Base-by-base conservation (phyloP, 169 alveolate species). In the Eimeria necatrix region DNA sequence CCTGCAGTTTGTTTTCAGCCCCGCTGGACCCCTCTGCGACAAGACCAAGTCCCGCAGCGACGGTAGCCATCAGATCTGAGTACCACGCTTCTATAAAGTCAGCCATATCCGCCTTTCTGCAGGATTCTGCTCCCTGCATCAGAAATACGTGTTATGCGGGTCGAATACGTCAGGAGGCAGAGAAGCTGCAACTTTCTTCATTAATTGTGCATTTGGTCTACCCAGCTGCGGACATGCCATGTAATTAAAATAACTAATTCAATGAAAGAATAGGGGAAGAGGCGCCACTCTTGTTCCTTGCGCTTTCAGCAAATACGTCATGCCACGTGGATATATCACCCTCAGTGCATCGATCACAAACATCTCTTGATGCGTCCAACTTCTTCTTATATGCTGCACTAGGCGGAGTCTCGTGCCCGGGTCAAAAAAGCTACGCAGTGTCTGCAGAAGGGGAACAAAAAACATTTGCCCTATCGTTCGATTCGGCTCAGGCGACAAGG, bases 31-130 rank as follows among this genome's bases (percentile, higher is more conserved):
- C 18, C 49, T 80, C 71, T 49, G 70, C 18, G 26, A 9, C 20
- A 9, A 3, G 48, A 4, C 71, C 14, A 18, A 80, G 61, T 80
- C 88, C 88, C 20, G 18, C 88, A 3, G 88, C 88, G 48, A 68
- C 88, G 12, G 88, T 80, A 14, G 61, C 88, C 49, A 80, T 61
- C 61, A 80, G 70, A 48, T 80, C 88, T 10, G 88, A 49, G 48
- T 80, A 80, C 88, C 88, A 80, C 70, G 88, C 61, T 22, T 80
- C 88, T 20, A 48, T 22, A 46, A 80, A 80, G 88, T 80, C 88
- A 24, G 88, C 88, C 41, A 80, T 20, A 18, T 80, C 70, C n/a
- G 60, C 70, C 9, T 80, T 61, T 16, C 48, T 24, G 60, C 71
- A 80, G n/a, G 22, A 18, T 68, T 80, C 70, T 18, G 51, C 70